Base-by-base conservation (phyloP, 352 stramenopile species). In the Phytophthora melonis region DNA sequence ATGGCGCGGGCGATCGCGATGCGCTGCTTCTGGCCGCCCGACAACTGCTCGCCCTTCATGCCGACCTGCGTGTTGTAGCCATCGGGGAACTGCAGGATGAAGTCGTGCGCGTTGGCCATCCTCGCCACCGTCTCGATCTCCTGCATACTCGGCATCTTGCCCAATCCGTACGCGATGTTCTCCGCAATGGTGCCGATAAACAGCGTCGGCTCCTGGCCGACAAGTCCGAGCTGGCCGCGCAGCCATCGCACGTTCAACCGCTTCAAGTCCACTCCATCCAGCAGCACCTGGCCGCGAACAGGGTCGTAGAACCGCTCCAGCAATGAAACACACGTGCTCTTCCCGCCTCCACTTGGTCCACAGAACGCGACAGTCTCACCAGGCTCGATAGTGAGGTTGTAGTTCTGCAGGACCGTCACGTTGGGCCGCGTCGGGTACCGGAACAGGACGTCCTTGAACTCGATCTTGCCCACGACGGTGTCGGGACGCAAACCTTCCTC, bases 81-180 rank as follows among this genome's bases (percentile, higher is more conserved):
- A 43, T 84, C 70, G 3, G 77, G 77, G 27, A 84, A 84, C 14
- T 79, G 60, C 30, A 55, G 49, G 60, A 84, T 82, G 47, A 84
- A 84, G 45, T 84, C 64, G 53, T 84, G 70, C 0, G 74, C 77
- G 27, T 84, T 83, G 1, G 77, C 58, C 78, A 82, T 80, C 60
- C 69, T 80, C 13, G 78, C 77, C 16, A 93, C 94, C 7, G 89
- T 39, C 47, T 80, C 72, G 19, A 93, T 74, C 34, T 98, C 91
- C 41, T 98, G 76, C 18, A 81, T 73, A 1, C 75, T 87, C 6
- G 83, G 84, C 52, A 67, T 64, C 3, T 50, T 63, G 10, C 80
- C 78, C 25, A 79, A 58, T 13, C 90, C 92, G 50, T 95, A 93
- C 16, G 65, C 60, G 32, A 52, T 52, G 23, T 52, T 52, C n/a